Percentiles rank a stretch among this genome's conserved stretches.
phyloP scores from a whole-genome alignment of 208 protist species.

The Crithidia fasciculata region DNA sequence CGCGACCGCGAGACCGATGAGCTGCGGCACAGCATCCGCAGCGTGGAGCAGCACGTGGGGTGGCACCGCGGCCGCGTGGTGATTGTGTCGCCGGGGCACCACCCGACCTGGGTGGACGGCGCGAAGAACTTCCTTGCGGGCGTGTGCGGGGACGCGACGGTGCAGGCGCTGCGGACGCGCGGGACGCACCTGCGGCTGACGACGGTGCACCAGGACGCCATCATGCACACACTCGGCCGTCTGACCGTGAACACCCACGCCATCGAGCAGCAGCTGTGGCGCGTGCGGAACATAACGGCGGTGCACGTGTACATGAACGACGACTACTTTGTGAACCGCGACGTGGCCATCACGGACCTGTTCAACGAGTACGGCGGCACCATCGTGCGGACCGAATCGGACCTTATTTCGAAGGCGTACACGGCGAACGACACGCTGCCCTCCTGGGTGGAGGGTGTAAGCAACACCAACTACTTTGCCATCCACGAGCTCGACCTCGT shows the following conservation, averaged over 20 bases:
- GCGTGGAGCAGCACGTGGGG: conserved; percentile 90
- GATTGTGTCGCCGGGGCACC: conserved; percentile 96
- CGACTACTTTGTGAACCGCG: conserved; percentile 78
- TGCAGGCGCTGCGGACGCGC: conserved; percentile 26
- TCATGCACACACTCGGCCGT: conserved; percentile 46
- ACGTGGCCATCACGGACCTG: conserved; percentile 57
- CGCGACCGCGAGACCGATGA: conserved; percentile 79
- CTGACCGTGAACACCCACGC: conserved; percentile 59
- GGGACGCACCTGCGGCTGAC: conserved; percentile 61
- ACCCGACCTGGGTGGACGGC: conserved; percentile 88
- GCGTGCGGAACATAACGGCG: conserved; percentile 51
- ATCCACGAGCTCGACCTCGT: conserved; percentile 26
- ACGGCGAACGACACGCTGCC: conserved; percentile 1
- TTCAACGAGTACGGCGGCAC: conserved; percentile 69
- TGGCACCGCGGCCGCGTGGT: conserved; percentile 92
- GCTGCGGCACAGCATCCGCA: conserved; percentile 94
- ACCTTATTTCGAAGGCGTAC: background rate
- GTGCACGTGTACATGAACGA: conserved; percentile 79
- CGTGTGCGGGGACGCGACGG: conserved; percentile 28
- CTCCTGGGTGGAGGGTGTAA: conserved; percentile 22
- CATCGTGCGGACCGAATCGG: conserved; percentile 53
- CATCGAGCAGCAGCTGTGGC: conserved; percentile 69
- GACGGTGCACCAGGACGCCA: conserved; percentile 68
- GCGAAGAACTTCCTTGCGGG: conserved; percentile 61
- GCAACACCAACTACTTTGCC: conserved; percentile 22